Conservation (phyloP, 257 asterid species). For the Solanum paucissectum region DNA sequence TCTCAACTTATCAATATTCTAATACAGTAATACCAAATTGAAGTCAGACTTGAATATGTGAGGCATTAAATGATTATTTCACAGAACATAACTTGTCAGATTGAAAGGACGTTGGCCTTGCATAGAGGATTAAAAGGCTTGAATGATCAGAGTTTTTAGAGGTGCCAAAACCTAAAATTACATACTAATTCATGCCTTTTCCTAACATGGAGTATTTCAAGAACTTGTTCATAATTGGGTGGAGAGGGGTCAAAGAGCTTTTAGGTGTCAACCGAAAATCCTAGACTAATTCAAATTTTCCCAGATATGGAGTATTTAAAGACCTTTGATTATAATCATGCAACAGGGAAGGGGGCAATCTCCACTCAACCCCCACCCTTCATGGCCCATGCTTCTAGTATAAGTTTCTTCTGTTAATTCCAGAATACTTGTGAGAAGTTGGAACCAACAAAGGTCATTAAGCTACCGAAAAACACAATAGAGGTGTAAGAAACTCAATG, state of each 20-base stretch:
- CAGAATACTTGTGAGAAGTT: neutral
- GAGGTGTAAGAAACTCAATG: neutral
- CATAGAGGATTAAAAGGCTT: neutral
- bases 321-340: neutral
- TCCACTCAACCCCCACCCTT: neutral
- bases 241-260: neutral
- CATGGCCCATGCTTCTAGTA: neutral
- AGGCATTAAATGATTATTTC: neutral
- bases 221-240: neutral
- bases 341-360: neutral
- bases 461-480: neutral
- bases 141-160: neutral
- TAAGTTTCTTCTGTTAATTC: neutral
- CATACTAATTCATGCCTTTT: neutral
- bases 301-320: neutral
- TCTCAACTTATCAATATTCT: neutral
- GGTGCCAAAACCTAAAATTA: neutral
- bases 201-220: neutral
- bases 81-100: neutral
- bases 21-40: neutral
- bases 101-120: neutral
- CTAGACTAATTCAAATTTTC: neutral
- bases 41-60: neutral
- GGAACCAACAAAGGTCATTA: neutral
- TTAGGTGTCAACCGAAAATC: neutral